These are phyloP conservation scores for Withania somnifera DNA, from an alignment of 305 asterid genomes.

Conservation along the genomic window DNA sequence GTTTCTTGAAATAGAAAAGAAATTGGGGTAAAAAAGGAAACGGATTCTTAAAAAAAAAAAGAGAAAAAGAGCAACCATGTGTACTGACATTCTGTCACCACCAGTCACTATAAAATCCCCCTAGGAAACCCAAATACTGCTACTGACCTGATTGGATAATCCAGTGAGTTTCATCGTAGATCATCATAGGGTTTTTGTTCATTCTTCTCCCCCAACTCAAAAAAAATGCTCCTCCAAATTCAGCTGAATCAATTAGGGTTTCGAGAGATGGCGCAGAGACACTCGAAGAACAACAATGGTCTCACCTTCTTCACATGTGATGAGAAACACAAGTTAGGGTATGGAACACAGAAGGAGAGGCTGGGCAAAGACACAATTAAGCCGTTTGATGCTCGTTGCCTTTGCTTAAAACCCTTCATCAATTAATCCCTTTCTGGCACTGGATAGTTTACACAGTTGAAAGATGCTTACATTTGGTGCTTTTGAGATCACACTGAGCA, in stretches of 20 bases:
- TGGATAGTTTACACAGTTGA: neutral
- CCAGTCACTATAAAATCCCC: too few relatives aligned
- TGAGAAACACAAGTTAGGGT: slow-evolving; percentile 91
- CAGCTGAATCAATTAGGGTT: neutral
- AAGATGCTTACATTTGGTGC: neutral
- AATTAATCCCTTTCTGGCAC: neutral
- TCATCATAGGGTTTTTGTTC: neutral
- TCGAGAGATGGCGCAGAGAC: slow-evolving; percentile 75
- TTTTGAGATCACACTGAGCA: neutral
- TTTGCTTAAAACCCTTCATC: slow-evolving; percentile 83
- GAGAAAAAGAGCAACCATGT: too few relatives aligned
- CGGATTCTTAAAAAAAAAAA: too few relatives aligned
- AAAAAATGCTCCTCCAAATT: too few relatives aligned
- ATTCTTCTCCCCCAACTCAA: neutral
- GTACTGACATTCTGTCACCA: neutral
- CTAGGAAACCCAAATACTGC: neutral
- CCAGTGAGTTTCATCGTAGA: too few relatives aligned
- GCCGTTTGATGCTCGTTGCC: slow-evolving; percentile 78
- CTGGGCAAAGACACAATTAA: slow-evolving; percentile 78
- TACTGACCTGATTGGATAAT: neutral
- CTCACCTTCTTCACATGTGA: slow-evolving; percentile 85
- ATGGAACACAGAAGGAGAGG: slow-evolving; percentile 89
- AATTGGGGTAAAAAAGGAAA: too few relatives aligned
- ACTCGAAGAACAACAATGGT: slow-evolving; percentile 93
- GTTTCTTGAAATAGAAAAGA: too few relatives aligned